Percentiles rank a stretch among this genome's conserved stretches.
Evolutionary conservation across 2,329 filamentous ascomycete species (phyloP).

Genomic region (Paecilomyces formosus): DNA sequence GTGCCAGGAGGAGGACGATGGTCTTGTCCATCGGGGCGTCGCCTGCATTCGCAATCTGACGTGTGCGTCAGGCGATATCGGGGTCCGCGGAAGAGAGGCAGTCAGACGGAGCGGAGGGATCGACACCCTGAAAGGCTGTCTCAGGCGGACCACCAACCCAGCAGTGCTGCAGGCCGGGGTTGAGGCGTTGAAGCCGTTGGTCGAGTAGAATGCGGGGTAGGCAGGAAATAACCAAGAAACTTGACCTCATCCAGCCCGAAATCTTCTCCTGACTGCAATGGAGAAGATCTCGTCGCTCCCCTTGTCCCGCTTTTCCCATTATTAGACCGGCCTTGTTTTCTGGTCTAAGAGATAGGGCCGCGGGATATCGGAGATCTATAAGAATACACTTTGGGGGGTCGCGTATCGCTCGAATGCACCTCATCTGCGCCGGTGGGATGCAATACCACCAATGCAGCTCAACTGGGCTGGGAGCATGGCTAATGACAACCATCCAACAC

Average conservation of each 20-base stretch:
- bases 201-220: conserved; percentile 31
- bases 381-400: neutral
- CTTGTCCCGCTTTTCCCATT: neutral
- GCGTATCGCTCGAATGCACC: neutral
- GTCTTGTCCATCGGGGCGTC: conserved; percentile 56
- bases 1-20: conserved; percentile 59
- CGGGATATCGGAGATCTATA: neutral
- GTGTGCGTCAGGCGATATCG: conserved; percentile 57
- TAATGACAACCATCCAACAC: neutral
- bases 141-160: conserved; percentile 60
- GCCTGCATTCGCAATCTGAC: conserved; percentile 70
- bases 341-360: neutral
- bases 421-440: neutral
- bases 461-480: neutral
- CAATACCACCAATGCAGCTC: neutral
- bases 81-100: conserved; percentile 52
- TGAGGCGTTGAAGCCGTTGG: conserved; percentile 62
- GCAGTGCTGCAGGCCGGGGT: conserved; percentile 66
- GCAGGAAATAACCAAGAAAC: neutral
- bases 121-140: conserved; percentile 60
- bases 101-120: conserved; percentile 58
- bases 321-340: neutral
- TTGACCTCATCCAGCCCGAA: neutral
- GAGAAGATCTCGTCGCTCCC: neutral
- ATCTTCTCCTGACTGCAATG: neutral